Evolutionary conservation across 805 yeast genomes (phyloP), one percentile per base, ranked within the genome.

Genomic region (Yarrowia porcina): DNA sequence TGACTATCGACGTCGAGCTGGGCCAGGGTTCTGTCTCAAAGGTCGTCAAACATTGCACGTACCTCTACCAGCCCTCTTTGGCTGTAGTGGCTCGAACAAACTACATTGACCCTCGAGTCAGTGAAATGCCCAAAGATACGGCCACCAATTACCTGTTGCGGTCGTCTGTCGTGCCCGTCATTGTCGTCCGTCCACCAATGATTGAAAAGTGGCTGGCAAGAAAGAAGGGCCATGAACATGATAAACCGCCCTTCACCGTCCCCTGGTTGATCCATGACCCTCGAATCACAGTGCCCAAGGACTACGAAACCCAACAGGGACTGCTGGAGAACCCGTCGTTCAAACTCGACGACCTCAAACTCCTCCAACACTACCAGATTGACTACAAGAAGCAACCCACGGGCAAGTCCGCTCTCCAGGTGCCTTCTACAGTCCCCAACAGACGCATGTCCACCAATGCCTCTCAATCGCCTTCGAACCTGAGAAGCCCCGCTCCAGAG

Each of bases 1-100:
- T 56, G 11, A 39, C 49, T 3, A 56, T 56, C 30, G 39, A 30
- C 39, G 61, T 56, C 12, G 61, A 56, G 61, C 61, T 56, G 6
- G 61, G 61, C 28, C 61, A 56, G 49, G 61, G 61, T 7, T 39
- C 49, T 2, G 61, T 56, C 6, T 39, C 49, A 38, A 56, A 56
- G 49, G 61, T 56, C 30, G 61, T 56, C 61, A 56, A 56, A 30
- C 61, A 56, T 30, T 56, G 61, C 61, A 56, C 61, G n/a, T 56
- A 56, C 10, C 49, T 56, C 12, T 56, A 56, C 49, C 61, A 56
- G 61, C 61, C 61, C 8, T 36, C 61, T 10, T n/a, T 56, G 38
- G 61, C 61, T 1, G 61, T 56, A 13, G 61, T 56, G n/a, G 61
- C 61, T 20, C 36, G 61, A 56, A 56, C 61, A 28, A 56, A 56